Conservation (phyloP, 257 asterid species). For the Capsicum pubescens region DNA sequence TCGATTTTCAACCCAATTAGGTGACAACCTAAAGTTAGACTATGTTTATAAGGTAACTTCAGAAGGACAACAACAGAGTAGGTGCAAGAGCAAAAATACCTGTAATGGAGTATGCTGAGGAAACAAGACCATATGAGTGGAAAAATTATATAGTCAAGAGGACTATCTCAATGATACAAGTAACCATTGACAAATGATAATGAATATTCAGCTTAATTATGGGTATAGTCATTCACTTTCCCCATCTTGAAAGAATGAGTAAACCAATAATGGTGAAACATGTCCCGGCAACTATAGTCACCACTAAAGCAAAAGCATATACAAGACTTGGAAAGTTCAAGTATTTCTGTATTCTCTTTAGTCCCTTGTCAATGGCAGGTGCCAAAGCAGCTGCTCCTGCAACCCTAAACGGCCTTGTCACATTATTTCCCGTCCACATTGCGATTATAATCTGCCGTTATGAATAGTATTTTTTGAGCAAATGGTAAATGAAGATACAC, state of each 20-base stretch:
- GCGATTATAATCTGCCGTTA: slow-evolving; percentile 47
- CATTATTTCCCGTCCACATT: slow-evolving; percentile 62
- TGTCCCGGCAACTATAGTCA: slow-evolving; percentile 37
- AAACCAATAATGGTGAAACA: slow-evolving; percentile 45
- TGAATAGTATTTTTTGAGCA: not conserved
- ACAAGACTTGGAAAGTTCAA: slow-evolving; percentile 46
- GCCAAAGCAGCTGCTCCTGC: slow-evolving; percentile 58
- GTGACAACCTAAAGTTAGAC: not conserved
- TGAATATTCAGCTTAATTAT: not conserved
- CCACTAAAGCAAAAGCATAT: slow-evolving; percentile 53
- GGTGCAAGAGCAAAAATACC: slow-evolving; percentile 12
- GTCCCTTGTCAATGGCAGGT: slow-evolving; percentile 47
- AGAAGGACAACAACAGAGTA: not conserved
- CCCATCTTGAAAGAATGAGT: slow-evolving; percentile 60
- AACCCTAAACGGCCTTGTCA: slow-evolving; percentile 56
- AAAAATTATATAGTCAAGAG: not conserved
- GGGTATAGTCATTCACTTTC: slow-evolving; percentile 30
- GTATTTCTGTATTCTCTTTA: slow-evolving; percentile 47
- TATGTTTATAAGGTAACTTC: not conserved
- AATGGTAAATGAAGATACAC: not conserved
- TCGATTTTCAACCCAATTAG: slow-evolving; percentile 3
- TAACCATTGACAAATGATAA: not conserved
- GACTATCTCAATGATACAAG: not conserved
- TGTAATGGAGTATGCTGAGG: no score
- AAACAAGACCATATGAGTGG: not conserved